A percentile compares a stretch with the other conserved stretches of the same genome.
These are phyloP conservation scores for Vickermania ingenoplastis DNA, from an alignment of 208 protist species.

Conservation along the genomic window DNA sequence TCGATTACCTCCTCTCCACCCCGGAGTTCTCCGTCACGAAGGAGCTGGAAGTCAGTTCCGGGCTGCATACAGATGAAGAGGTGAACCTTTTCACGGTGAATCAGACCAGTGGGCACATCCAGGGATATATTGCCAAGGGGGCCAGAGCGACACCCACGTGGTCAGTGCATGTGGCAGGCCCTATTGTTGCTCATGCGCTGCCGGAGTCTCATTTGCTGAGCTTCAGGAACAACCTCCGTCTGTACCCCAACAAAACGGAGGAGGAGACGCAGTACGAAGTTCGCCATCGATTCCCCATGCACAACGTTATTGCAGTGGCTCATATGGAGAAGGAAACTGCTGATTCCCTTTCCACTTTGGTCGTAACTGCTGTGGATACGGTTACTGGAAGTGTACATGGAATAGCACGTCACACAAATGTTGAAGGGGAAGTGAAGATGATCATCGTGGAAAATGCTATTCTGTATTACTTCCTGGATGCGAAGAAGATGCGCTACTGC, in stretches of 20 bases:
- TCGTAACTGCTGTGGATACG: conserved; percentile 67
- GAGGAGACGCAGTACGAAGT: conserved; percentile 63
- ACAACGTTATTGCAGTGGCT: conserved; percentile 71
- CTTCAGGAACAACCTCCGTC: conserved; percentile 56
- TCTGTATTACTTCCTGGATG: conserved; percentile 82
- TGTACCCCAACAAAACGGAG: conserved; percentile 64
- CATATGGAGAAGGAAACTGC: conserved; percentile 58
- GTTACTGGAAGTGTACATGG: conserved; percentile 77
- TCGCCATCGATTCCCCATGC: conserved; percentile 68
- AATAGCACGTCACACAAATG: conserved; percentile 61
- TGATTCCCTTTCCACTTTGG: conserved; percentile 49
- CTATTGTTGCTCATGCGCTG: conserved; percentile 62
- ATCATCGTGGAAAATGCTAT: conserved; percentile 76
- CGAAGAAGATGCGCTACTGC: conserved; percentile 69
- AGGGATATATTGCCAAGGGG: conserved; percentile 35
- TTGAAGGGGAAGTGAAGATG: conserved; percentile 66
- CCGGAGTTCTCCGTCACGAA: conserved; percentile 25
- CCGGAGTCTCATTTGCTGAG: conserved; percentile 34
- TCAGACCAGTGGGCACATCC: conserved; percentile 18
- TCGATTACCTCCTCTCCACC: conserved; percentile 20
- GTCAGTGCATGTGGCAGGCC: conserved; percentile 44
- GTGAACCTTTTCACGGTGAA: conserved; percentile 41
- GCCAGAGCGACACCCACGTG: conserved; percentile 33
- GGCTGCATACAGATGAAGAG: conserved; percentile 6
- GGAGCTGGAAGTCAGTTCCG: conserved; percentile 28